These are phyloP conservation scores for Raphanus raphanistrum DNA, from an alignment of 345 rosid genomes.

Conservation along the genomic window DNA sequence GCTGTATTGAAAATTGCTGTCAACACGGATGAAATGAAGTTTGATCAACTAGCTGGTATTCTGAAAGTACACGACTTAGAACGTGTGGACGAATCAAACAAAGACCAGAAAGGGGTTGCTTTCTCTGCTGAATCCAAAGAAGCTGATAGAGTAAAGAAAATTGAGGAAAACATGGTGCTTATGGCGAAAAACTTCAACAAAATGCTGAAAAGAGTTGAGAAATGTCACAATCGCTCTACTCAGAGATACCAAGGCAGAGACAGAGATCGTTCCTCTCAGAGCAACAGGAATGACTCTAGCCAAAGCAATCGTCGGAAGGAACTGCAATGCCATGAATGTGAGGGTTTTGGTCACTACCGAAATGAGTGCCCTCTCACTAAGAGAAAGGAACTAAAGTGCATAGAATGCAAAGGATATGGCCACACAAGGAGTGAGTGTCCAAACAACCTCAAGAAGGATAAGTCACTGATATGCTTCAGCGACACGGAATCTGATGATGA, in stretches of 20 bases:
- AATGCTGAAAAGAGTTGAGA: background rate
- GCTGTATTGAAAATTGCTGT: background rate
- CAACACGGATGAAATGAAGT: background rate
- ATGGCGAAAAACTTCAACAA: background rate
- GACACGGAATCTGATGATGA: background rate
- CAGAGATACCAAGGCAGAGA: too few relatives aligned
- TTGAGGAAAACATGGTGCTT: background rate
- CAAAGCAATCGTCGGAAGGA: too few relatives aligned
- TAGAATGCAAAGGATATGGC: background rate
- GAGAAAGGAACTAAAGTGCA: background rate
- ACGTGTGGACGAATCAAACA: background rate
- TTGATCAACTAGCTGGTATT: background rate
- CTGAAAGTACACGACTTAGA: background rate
- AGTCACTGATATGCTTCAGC: background rate
- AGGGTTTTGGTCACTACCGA: background rate
- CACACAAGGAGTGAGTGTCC: background rate
- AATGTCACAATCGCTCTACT: too few relatives aligned
- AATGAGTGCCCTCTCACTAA: background rate
- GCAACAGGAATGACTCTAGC: too few relatives aligned
- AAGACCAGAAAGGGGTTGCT: background rate
- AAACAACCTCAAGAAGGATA: background rate
- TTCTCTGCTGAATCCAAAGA: background rate
- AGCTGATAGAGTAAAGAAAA: background rate
- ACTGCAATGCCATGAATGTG: background rate
- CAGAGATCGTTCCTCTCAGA: too few relatives aligned